These are phyloP conservation scores for Botrytis porri DNA, from an alignment of 2,329 filamentous ascomycete genomes.

Conservation along the genomic window DNA sequence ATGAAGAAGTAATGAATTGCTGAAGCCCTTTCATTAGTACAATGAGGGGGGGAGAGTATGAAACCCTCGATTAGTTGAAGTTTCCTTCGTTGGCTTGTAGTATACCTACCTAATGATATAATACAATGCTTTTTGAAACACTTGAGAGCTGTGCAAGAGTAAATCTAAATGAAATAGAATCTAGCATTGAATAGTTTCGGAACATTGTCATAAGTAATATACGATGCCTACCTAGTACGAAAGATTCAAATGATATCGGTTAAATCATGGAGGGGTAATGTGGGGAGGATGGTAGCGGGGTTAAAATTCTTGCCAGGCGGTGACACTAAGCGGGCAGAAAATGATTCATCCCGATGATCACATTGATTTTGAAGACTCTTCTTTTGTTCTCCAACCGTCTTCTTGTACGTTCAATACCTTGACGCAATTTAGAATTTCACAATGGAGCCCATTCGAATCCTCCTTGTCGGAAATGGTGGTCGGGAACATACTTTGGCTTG, in stretches of 20 bases:
- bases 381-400: background rate
- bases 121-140: background rate
- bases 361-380: constrained; percentile 7
- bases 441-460: constrained; percentile 51
- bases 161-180: background rate
- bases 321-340: constrained; percentile 16
- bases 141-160: background rate
- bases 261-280: constrained; percentile 8
- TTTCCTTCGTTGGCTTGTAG: background rate
- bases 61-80: no score
- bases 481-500: constrained; percentile 93
- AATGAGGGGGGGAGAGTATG: no score
- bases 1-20: no score
- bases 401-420: background rate
- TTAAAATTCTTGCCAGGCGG: constrained; percentile 10
- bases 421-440: background rate
- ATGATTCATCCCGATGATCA: constrained; percentile 5
- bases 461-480: constrained; percentile 90
- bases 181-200: background rate
- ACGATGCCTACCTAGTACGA: background rate
- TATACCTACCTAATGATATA: background rate
- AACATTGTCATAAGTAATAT: background rate
- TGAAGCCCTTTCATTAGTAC: no score
- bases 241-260: background rate
- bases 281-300: constrained; percentile 4